These are phyloP conservation scores for Cucumis hystrix DNA, from an alignment of 306 rosid species.

Conservation along the genomic window DNA sequence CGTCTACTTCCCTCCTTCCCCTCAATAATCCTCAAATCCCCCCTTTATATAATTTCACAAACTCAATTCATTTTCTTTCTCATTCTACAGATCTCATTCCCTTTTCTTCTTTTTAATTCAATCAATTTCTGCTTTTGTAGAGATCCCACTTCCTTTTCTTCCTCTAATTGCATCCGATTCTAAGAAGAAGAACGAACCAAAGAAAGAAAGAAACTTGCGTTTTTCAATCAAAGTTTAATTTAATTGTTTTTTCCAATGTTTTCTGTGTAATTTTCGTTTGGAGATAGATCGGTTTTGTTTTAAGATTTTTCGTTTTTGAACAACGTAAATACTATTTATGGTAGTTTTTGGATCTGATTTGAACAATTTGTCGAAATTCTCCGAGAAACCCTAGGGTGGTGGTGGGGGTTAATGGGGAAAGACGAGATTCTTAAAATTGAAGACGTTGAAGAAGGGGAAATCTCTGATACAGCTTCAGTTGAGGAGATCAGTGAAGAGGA, in stretches of 20 bases:
- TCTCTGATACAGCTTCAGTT: conserved; percentile 78
- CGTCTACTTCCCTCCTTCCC: background rate
- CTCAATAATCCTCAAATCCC: background rate
- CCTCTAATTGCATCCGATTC: background rate
- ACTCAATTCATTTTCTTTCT: background rate
- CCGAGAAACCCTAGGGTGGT: conserved; percentile 13
- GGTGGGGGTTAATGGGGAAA: conserved; percentile 31
- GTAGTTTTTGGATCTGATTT: conserved; percentile 33
- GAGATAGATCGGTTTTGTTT: background rate
- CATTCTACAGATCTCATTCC: conserved; percentile 15
- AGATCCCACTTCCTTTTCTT: background rate
- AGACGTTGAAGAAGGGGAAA: conserved; percentile 95
- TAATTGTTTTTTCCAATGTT: background rate
- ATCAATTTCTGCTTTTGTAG: background rate
- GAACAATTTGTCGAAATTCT: conserved; percentile 13
- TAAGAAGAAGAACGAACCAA: background rate
- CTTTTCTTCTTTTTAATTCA: background rate
- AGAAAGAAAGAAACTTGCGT: background rate
- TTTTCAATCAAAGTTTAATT: background rate
- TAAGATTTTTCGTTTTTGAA: background rate
- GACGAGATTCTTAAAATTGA: conserved; percentile 25
- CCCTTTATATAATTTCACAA: background rate
- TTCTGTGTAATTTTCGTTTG: background rate
- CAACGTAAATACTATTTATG: conserved; percentile 28
- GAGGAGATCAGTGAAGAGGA: conserved; percentile 86